Percentiles rank a stretch among this genome's conserved stretches.
Conservation (phyloP, 257 asterid species). For the Solanum sitiens region DNA sequence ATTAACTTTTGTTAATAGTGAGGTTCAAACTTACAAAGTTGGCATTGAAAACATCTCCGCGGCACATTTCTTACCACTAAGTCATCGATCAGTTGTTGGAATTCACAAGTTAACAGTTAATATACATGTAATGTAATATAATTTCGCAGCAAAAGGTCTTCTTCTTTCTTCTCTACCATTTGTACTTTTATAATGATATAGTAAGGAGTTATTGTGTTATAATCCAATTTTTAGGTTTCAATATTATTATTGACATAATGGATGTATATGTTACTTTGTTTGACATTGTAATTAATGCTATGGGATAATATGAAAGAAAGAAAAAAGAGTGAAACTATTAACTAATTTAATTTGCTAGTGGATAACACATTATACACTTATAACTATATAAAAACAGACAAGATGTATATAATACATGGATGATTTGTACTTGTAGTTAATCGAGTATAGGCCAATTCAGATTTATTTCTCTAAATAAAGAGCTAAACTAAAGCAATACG, state of each 20-base stretch:
- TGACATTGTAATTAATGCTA: neutral
- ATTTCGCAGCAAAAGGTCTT: too few species aligned
- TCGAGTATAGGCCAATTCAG: neutral
- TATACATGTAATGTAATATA: too few species aligned
- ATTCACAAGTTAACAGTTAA: too few species aligned
- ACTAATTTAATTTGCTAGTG: neutral
- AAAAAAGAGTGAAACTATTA: neutral
- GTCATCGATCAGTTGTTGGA: too few species aligned
- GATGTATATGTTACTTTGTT: neutral
- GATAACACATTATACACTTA: neutral
- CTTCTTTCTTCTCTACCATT: neutral
- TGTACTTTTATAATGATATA: neutral
- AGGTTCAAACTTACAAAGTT: too few species aligned
- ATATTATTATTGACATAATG: neutral
- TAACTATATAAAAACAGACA: neutral
- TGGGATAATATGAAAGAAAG: neutral
- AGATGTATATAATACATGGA: neutral
- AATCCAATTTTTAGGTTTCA: neutral
- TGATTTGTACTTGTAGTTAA: neutral
- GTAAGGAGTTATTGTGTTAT: neutral
- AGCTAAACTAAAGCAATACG: slow-evolving; percentile 19
- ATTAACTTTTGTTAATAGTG: too few species aligned
- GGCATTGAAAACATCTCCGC: too few species aligned
- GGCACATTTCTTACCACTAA: too few species aligned
- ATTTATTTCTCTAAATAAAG: neutral